Evolutionary conservation across 257 asterid genomes (phyloP).

Genomic region (Solanum corneliomulleri): DNA sequence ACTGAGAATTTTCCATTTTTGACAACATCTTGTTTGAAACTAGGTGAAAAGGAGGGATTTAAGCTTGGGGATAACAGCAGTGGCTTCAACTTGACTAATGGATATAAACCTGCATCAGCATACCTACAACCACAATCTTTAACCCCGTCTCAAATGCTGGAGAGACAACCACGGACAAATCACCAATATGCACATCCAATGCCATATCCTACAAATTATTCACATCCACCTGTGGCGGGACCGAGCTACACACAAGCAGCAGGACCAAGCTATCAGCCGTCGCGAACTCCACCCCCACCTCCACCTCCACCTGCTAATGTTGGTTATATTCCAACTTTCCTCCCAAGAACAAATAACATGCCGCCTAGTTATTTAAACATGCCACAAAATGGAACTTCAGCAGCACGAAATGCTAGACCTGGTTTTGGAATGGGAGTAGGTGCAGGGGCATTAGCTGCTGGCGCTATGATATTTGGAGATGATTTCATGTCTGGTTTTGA

Average conservation of each 20-base stretch:
- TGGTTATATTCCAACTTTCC: constrained; percentile 36
- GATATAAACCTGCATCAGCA: constrained; percentile 17
- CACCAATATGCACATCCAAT: constrained; percentile 15
- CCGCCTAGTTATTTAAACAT: constrained; percentile 31
- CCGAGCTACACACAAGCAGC: constrained; percentile 6
- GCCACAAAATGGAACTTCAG: constrained; percentile 41
- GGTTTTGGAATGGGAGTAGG: constrained; percentile 63
- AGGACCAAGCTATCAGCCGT: constrained; percentile 23
- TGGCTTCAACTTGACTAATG: constrained; percentile 22
- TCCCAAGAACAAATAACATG: constrained; percentile 27
- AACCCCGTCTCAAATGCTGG: constrained; percentile 8
- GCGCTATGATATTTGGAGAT: constrained; percentile 73
- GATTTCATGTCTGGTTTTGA: constrained; percentile 62
- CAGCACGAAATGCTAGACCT: constrained; percentile 33
- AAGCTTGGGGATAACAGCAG: constrained; percentile 15
- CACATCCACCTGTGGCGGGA: constrained; percentile 11
- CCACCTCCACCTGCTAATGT: constrained; percentile 50
- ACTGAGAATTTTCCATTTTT: not conserved
- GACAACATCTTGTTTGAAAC: not conserved
- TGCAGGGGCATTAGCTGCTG: constrained; percentile 75
- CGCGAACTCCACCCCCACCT: constrained; percentile 15
- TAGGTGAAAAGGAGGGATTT: constrained; percentile 42
- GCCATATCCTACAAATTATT: constrained; percentile 27
- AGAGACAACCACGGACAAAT: constrained; percentile 15
- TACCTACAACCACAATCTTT: constrained; percentile 11